Conservation (phyloP, 2,329 filamentous ascomycete genomes). For the Calonectria crousiana region DNA sequence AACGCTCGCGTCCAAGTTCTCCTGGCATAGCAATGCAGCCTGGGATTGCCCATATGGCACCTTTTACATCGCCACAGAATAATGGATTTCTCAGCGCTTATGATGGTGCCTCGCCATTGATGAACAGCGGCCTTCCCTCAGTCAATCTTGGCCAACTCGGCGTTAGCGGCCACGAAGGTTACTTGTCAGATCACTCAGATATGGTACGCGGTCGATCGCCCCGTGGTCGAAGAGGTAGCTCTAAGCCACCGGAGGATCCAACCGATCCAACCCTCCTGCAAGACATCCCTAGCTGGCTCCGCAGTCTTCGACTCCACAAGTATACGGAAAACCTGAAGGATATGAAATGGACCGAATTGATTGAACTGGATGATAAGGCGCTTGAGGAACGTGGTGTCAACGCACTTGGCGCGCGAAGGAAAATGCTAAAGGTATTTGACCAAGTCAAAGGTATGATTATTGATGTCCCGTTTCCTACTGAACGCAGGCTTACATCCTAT, state of each 20-base stretch:
- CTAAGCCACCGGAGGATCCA: slow-evolving; percentile 97
- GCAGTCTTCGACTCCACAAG: slow-evolving; percentile 95
- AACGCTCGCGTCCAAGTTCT: slow-evolving; percentile 89
- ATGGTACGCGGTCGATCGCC: slow-evolving; percentile 92
- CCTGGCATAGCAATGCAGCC: slow-evolving; percentile 87
- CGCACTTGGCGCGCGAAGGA: slow-evolving; percentile 91
- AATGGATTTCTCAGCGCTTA: slow-evolving; percentile 95
- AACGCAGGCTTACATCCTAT: slow-evolving; percentile 33
- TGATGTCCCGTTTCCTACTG: neutral
- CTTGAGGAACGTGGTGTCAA: slow-evolving; percentile 95
- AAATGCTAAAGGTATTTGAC: slow-evolving; percentile 99
- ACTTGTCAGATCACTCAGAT: slow-evolving; percentile 94
- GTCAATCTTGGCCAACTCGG: slow-evolving; percentile 81
- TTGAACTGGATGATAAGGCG: slow-evolving; percentile 93
- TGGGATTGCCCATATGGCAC: slow-evolving; percentile 71
- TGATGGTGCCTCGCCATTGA: slow-evolving; percentile 78
- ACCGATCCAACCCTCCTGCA: slow-evolving; percentile 91
- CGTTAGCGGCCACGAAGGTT: slow-evolving; percentile 80
- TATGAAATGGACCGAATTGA: slow-evolving; percentile 93
- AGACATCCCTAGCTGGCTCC: slow-evolving; percentile 96
- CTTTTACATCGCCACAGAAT: slow-evolving; percentile 89
- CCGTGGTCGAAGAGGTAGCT: slow-evolving; percentile 90
- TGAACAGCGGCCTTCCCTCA: slow-evolving; percentile 76
- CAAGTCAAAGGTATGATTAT: slow-evolving; percentile 80
- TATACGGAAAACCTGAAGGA: slow-evolving; percentile 99